Base-by-base conservation (phyloP, 768 basidiomycete genomes). In the Kockovaella imperatae region DNA sequence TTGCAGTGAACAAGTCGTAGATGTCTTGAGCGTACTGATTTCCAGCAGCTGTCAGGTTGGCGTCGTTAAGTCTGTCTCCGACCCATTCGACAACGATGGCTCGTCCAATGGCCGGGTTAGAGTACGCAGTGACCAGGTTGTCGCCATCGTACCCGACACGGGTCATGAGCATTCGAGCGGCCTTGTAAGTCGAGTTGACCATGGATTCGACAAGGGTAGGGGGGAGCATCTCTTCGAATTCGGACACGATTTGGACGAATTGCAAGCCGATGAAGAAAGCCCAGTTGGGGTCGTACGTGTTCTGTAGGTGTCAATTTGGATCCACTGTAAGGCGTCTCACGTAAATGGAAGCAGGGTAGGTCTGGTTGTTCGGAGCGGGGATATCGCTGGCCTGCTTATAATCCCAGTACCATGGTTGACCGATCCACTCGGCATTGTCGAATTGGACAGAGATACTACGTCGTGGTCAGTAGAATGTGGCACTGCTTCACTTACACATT, bases 351-450 rank as follows among this genome's bases (percentile, higher is more conserved):
- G 45, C 29, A 24, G 44, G 44, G 10, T 14, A 45, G 44, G 44
- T 45, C 14, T 32, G 29, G 20, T 21, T 20, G 39, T 49, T 49
- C 24, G 48, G 42, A 26, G 17, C 15, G 28, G 48, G 48, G 13
- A 50, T 50, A 35, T 50, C 48, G 48, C 41, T 44, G 14, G 42
- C 48, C 17, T 13, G 5, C 42, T 50, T 50, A 32, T 50, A 50
- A 25, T 50, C 48, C 28, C 48, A 18, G 42, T 50, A 50, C 40
- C 42, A 50, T 2, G 48, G 17, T 18, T 40, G 42, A 13, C 42
- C 42, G 32, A 43, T 50, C 20, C 23, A 15, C 4, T 14, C 30
- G 7, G 48, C 20, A 21, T 50, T 18, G 31, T 23, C 35, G 48
- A 43, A 50, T 21, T 50, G 48, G n/a, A 50, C 31, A 10, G 42